Evolutionary conservation across 805 yeast genomes (phyloP), one percentile per base, ranked within the genome.

Genomic region (Hanseniaspora occidentalis): DNA sequence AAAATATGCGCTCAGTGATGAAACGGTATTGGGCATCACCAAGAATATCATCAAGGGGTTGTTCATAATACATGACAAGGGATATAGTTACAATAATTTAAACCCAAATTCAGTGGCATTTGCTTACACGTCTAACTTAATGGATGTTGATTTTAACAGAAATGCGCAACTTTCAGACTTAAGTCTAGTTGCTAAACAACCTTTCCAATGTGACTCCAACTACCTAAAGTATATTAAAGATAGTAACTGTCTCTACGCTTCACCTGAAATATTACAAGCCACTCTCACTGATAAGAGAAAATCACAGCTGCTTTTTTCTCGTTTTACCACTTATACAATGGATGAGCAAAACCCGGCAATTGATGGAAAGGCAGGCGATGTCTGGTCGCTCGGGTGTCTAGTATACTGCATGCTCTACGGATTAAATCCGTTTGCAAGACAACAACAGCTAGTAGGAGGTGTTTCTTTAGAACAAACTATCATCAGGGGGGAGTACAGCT

Each of bases 381-480:
- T 89, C 20, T 88, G 97, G 97, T 80, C 94, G 3, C 58, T 88
- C 22, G 97, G 97, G 0, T 85, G 96, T 53, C 66, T 85, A 1
- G 56, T 85, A 14, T 88, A 83, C 57, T 75, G 86, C 1, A 61
- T 84, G 47, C 67, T 89, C 57, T 88, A 82, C 61, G 80, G 81
- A 0, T 68, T 69, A 23, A 82, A 95, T 3, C 97, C 97, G 1
- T 88, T 88, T 57, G 95, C 86, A 54, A 69, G 84, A 53, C 78
- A 82, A 55, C 92, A 84, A 51, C 69, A 73, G 35, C 77, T 79
- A 31, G 74, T 77, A 43, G 22, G 23, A 33, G 96, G 96, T 13
- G 95, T 94, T 4, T 82, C 79, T 47, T 65, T 86, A 48, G 75
- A 69, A 38, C 65, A 85, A 49, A 94, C 94, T 4, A 81, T 88